Base-by-base conservation (phyloP, 1,139 yeast genomes). In the Wickerhamomyces sp. region DNA sequence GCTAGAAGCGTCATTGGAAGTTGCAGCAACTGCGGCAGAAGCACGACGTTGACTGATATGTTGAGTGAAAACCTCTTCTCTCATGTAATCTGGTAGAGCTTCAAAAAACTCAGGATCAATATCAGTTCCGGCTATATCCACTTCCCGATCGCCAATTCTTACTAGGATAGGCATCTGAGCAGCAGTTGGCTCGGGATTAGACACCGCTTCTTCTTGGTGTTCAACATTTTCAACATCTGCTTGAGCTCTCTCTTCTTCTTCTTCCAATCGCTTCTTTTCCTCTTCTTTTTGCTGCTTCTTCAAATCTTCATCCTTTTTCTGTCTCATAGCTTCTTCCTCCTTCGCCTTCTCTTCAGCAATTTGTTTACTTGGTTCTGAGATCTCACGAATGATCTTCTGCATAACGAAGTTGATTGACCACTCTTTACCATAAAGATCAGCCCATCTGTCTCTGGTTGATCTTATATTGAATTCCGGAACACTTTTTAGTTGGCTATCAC, bases 61-160 rank as follows among this genome's bases (percentile, higher is more conserved):
- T 51, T 89, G 95, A 0, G 94, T 79, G 54, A 88, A 79, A 0
- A 89, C 97, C 55, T 90, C 97, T 49, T 89, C 95, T 38, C 96
- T 70, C 85, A 90, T 85, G 39, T 87, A 95, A 36, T 86, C 96
- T 0, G 97, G 97, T 28, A 90, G 69, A 0, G 96, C 97, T 51
- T 83, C 86, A 47, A 90, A 71, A 57, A 89, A 90, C 51, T 85
- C 94, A 0, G 95, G 95, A 61, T 90, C 97, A 43, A 90, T 88
- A 42, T 88, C 97, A 4, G 96, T 81, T 0, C 90, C 94, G 40
- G 94, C 77, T 33, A 90, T 85, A 58, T 90, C 95, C 26, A 90
- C 90, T 42, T 81, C 81, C 27, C 82, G 65, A 28, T 86, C 95
- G 18, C 90, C 92, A 50, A 90, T 83, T 15, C 70, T 69, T 7